Percentiles rank a stretch among this genome's conserved stretches.
Conservation (phyloP, 148 eudicot species). For the Cornus suecica region DNA sequence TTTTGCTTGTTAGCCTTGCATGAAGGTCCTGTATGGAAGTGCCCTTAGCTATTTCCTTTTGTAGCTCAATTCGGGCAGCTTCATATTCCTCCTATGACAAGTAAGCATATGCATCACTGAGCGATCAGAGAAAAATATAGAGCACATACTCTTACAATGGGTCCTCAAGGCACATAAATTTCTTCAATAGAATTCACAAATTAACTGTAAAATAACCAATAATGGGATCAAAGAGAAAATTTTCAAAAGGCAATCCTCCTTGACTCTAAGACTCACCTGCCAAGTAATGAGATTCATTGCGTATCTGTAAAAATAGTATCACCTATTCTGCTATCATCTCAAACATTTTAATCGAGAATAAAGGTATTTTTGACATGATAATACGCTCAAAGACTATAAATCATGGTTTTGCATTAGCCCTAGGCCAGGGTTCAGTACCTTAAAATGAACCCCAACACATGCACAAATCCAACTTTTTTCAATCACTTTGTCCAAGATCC, state of each 20-base stretch:
- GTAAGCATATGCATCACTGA: background rate
- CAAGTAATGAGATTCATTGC: background rate
- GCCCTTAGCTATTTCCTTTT: constrained; percentile 72
- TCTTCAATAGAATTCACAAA: background rate
- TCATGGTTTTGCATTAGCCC: background rate
- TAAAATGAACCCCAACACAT: background rate
- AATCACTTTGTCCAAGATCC: background rate
- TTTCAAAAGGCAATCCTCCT: background rate
- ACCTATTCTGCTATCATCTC: background rate
- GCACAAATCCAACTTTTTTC: background rate
- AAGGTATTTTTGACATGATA: background rate
- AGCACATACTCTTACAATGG: background rate
- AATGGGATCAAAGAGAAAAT: background rate
- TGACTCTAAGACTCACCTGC: background rate
- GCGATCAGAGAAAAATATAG: background rate
- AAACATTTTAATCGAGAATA: background rate
- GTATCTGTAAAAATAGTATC: background rate
- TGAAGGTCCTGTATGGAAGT: constrained; percentile 63
- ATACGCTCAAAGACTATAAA: background rate
- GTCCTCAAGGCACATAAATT: background rate
- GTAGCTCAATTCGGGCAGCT: constrained; percentile 78
- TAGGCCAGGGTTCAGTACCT: background rate
- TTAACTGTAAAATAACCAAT: background rate
- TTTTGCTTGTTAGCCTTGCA: constrained; percentile 54
- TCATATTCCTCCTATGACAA: constrained; percentile 76